Evolutionary conservation across 106 monocot genomes (phyloP), one percentile per base, ranked within the genome.

Genomic region (Allium sativum): DNA sequence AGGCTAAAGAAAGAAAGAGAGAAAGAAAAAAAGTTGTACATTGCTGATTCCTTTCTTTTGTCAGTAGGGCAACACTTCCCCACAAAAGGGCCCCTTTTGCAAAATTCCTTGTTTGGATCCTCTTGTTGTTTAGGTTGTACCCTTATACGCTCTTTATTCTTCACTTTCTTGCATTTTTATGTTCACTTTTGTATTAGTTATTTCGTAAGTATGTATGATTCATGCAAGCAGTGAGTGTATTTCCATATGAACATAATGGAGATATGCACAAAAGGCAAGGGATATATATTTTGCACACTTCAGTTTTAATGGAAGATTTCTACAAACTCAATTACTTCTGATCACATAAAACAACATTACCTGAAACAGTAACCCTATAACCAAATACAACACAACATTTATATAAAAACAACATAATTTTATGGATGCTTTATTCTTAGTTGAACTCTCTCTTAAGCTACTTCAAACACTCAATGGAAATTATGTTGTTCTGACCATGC

Each of bases 401-500:
- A 50, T 50, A 11, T 12, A 50, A 15, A 3, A 12, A 50, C 13
- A 50, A 50, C 8, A 50, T 50, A 15, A 2, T 50, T 31, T 31
- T 31, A 31, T 18, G 54, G 18, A 20, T 11, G 6, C 18, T 56
- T 18, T 56, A 18, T 56, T 18, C 40, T 56, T 56, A 20, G 12
- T 7, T 8, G 22, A 56, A 21, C 13, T 56, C 56, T 40, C 56
- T 56, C 56, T 56, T 12, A 56, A 56, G 11, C 56, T 21, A 56
- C 12, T 31, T 56, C 56, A 40, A 56, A 10, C 12, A 22, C 13
- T 79, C 56, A 84, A 54, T 77, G 79, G 67, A 84, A 84, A 18
- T 67, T 73, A 14, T 80, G 80, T 18, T 81, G 70, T 51, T 77
- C 81, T 8, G 71, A 65, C 85, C 80, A 85, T 1, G 74, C 43